These are phyloP conservation scores for Paxillus involutus DNA, from an alignment of 768 basidiomycete species.

Conservation along the genomic window DNA sequence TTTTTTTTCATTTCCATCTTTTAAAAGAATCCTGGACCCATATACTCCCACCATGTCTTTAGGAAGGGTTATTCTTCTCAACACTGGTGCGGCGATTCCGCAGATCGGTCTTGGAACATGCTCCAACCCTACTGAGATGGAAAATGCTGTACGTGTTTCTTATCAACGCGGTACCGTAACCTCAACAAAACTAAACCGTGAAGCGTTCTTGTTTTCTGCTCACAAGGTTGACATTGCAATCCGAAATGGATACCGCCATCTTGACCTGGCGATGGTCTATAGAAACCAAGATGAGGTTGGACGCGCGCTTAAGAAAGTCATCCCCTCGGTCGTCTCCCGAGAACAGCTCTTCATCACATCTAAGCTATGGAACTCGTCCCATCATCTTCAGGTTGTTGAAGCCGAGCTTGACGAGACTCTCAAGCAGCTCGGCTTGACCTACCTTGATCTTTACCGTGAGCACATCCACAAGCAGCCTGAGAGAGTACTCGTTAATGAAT, in stretches of 20 bases:
- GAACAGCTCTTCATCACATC: conserved; percentile 81
- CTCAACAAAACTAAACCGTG: too few species aligned
- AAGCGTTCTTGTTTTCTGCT: neutral
- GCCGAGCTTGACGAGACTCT: conserved; percentile 78
- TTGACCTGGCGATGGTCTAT: conserved; percentile 83
- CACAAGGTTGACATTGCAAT: conserved; percentile 69
- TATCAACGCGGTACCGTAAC: neutral
- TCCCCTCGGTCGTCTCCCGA: conserved; percentile 74
- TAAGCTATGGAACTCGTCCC: conserved; percentile 81
- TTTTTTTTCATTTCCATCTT: neutral
- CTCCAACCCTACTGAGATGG: conserved; percentile 73
- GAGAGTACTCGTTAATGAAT: neutral
- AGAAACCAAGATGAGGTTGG: conserved; percentile 79
- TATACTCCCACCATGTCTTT: conserved; percentile 8
- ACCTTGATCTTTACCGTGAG: conserved; percentile 80
- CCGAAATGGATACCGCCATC: conserved; percentile 75
- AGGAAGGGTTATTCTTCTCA: conserved; percentile 38
- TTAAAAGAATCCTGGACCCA: neutral
- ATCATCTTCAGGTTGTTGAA: conserved; percentile 65
- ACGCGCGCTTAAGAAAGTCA: conserved; percentile 71
- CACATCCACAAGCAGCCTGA: conserved; percentile 6
- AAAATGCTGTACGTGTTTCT: conserved; percentile 53
- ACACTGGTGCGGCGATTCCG: conserved; percentile 56
- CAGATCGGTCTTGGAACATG: conserved; percentile 85
- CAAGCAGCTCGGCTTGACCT: conserved; percentile 65